Evolutionary conservation across 2,329 filamentous ascomycete genomes (phyloP), one percentile per base, ranked within the genome.

Genomic region (Fusarium palustre): DNA sequence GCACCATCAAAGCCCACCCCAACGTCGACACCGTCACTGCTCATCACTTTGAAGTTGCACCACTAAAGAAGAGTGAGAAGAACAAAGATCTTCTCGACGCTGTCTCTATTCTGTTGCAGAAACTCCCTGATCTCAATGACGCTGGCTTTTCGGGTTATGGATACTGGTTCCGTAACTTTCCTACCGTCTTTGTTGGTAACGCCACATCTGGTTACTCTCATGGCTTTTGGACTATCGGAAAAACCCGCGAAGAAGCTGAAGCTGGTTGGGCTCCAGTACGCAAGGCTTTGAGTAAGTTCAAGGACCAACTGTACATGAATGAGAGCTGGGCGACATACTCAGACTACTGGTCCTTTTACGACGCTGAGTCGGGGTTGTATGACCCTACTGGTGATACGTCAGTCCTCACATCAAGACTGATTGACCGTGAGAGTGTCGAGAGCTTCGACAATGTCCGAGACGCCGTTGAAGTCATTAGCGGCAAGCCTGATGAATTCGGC

Each of bases 101-200:
- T 2, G 56, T 69, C 0, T 30, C 66, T 8, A 15, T 52, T 11
- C 13, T 69, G 0, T 9, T 69, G 0, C 61, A 69, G 4, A 28
- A 38, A 28, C 53, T 69, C 16, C 66, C 66, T 2, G 66, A 66
- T 5, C 66, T 69, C 12, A 69, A 69, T 15, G 61, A 69, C 10
- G 66, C 66, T n/a, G 66, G 66, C 5, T 69, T 66, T 9, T 31
- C 66, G 5, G 66, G 66, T 3, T 69, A 69, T 2, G 61, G 66
- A 1, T 69, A 54, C 31, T 69, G 66, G 66, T 69, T 69, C 36
- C 56, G 66, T 13, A 69, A 69, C 30, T 66, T 49, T 2, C 61
- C 36, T 0, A 63, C 36, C 0, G 20, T 58, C 2, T 69, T 69
- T 22, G 53, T 69, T 3, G 66, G 61, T 0, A 66, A 69, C 25